Evolutionary conservation across 2,329 filamentous ascomycete genomes (phyloP).

Genomic region (Trematosphaeria pertusa): DNA sequence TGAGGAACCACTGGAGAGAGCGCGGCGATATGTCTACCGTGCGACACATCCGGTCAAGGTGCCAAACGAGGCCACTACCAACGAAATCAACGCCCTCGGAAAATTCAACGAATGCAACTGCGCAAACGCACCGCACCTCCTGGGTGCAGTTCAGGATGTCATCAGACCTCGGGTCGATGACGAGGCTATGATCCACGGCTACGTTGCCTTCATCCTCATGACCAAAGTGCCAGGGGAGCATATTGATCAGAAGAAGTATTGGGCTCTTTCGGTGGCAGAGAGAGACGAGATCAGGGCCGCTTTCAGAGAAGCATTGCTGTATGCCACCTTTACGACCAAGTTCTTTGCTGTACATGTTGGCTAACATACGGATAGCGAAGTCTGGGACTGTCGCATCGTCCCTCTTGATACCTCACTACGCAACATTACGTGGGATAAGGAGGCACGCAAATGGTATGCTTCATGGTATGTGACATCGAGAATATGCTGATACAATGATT

Average conservation of each 20-base stretch:
- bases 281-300: slow-evolving; percentile 12
- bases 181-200: slow-evolving; percentile 13
- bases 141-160: background rate
- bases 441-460: slow-evolving; percentile 40
- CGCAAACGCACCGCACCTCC: slow-evolving; percentile 6
- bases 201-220: slow-evolving; percentile 16
- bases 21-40: background rate
- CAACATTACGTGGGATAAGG: slow-evolving; percentile 13
- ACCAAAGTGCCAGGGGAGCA: slow-evolving; percentile 14
- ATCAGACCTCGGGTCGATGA: slow-evolving; percentile 1
- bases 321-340: slow-evolving; percentile 1
- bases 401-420: slow-evolving; percentile 5
- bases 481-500: background rate
- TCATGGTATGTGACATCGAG: background rate
- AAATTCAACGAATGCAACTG: background rate
- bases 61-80: background rate
- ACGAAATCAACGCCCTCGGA: background rate
- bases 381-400: slow-evolving; percentile 6
- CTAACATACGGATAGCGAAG: background rate
- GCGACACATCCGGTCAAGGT: background rate
- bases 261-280: background rate
- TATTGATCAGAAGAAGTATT: slow-evolving; percentile 5
- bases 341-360: background rate
- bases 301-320: slow-evolving; percentile 17
- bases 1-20: too few species aligned